Conservation (phyloP, 176 grass and related monocot genomes). For the Carex pumila region DNA sequence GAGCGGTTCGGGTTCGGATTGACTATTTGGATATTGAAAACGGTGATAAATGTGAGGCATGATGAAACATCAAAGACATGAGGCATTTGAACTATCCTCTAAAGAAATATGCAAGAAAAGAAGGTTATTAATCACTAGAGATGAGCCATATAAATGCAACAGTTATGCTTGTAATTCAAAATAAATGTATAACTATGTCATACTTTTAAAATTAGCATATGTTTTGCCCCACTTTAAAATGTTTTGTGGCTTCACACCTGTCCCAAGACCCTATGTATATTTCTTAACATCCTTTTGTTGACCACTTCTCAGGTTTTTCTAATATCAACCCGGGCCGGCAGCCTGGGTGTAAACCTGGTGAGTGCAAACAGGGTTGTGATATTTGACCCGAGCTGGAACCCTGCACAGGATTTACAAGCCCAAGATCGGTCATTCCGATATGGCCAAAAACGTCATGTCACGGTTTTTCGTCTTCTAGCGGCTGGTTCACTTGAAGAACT, state of each 20-base stretch:
- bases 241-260: not conserved
- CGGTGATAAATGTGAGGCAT: no score
- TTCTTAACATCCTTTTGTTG: constrained; percentile 1
- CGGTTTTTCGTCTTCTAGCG: constrained; percentile 85
- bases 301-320: constrained; percentile 70
- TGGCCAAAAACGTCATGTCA: constrained; percentile 81
- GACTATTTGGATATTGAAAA: no score
- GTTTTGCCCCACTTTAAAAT: not conserved
- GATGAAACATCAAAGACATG: no score
- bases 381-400: constrained; percentile 98
- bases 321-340: constrained; percentile 90
- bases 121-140: not conserved
- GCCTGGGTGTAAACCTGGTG: constrained; percentile 89
- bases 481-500: constrained; percentile 97
- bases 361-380: constrained; percentile 95
- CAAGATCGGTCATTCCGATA: constrained; percentile 96
- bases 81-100: no score
- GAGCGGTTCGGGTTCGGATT: no score
- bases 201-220: not conserved
- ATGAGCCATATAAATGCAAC: not conserved
- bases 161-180: not conserved
- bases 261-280: not conserved
- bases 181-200: not conserved
- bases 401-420: constrained; percentile 96
- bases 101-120: not conserved